phyloP scores from a whole-genome alignment of 768 basidiomycete species.

The Lanmaoa rubissima region DNA sequence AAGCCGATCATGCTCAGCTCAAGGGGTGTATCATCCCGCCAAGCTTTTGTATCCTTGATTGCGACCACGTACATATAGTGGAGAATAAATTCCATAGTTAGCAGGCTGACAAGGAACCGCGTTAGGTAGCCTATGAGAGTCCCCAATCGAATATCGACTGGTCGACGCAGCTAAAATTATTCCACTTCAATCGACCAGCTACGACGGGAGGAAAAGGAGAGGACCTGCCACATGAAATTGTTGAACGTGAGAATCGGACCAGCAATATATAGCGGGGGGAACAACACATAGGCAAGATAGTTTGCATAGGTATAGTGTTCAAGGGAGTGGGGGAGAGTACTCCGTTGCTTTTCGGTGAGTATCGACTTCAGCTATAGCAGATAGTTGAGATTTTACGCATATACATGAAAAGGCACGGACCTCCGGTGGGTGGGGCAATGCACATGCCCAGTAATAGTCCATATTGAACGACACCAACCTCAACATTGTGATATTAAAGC shows the following conservation, averaged over 20 bases:
- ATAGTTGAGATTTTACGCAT: conserved; percentile 3
- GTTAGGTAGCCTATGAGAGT: conserved; percentile 53
- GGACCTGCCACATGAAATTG: conserved; percentile 91
- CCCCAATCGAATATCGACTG: conserved; percentile 42
- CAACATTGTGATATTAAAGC: conserved; percentile 95
- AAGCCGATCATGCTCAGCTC: conserved; percentile 92
- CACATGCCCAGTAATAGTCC: conserved; percentile 87
- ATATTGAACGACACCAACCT: conserved; percentile 89
- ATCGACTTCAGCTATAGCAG: conserved; percentile 26
- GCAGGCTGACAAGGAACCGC: conserved; percentile 67
- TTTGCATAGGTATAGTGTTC: conserved; percentile 65
- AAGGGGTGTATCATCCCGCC: conserved; percentile 73
- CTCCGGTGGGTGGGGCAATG: conserved; percentile 36
- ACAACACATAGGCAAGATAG: conserved; percentile 84
- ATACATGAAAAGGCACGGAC: conserved; percentile 32
- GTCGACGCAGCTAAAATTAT: conserved; percentile 56
- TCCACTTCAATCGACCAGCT: neutral
- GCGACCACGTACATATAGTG: conserved; percentile 98
- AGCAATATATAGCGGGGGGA: conserved; percentile 92
- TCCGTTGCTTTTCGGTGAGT: conserved; percentile 60
- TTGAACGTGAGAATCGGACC: conserved; percentile 97
- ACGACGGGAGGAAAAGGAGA: conserved; percentile 14
- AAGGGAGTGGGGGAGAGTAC: conserved; percentile 49
- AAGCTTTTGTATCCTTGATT: conserved; percentile 86
- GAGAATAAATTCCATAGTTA: conserved; percentile 88